Conservation (phyloP, 768 basidiomycete species). For the Phlebiopsis flavidoalba region DNA sequence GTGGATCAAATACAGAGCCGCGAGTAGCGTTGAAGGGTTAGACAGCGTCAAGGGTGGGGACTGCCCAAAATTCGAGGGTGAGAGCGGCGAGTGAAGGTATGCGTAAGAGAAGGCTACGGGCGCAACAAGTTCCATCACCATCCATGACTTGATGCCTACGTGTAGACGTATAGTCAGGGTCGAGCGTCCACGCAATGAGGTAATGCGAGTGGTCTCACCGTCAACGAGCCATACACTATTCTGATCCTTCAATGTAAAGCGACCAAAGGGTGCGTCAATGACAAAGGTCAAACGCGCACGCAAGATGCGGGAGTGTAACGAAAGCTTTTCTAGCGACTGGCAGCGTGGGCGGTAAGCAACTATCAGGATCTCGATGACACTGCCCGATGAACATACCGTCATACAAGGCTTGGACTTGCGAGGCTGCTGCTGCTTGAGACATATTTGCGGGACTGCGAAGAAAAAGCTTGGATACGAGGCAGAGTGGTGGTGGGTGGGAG, state of each 20-base stretch:
- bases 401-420: constrained; percentile 1
- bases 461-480: neutral
- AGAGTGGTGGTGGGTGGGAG: neutral
- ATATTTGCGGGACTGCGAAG: neutral
- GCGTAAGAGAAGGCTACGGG: constrained; percentile 50
- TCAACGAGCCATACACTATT: constrained; percentile 50
- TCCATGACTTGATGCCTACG: constrained; percentile 55
- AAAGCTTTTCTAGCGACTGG: constrained; percentile 41
- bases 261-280: constrained; percentile 77
- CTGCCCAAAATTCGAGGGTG: constrained; percentile 24
- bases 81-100: constrained; percentile 45
- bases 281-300: constrained; percentile 38
- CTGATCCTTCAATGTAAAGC: constrained; percentile 46
- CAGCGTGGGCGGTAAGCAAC: neutral
- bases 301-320: constrained; percentile 32
- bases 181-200: constrained; percentile 6
- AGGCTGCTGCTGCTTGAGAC: neutral
- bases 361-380: neutral
- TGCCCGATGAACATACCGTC: neutral
- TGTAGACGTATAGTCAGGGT: neutral
- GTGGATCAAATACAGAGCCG: constrained; percentile 61
- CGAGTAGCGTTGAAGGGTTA: constrained; percentile 45
- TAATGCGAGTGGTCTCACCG: constrained; percentile 28
- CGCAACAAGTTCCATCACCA: constrained; percentile 68
- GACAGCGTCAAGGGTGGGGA: constrained; percentile 26